Evolutionary conservation across 23 red algal genomes (phyloP), one percentile per base, ranked within the genome.

Genomic region (Gracilaria domingensis): DNA sequence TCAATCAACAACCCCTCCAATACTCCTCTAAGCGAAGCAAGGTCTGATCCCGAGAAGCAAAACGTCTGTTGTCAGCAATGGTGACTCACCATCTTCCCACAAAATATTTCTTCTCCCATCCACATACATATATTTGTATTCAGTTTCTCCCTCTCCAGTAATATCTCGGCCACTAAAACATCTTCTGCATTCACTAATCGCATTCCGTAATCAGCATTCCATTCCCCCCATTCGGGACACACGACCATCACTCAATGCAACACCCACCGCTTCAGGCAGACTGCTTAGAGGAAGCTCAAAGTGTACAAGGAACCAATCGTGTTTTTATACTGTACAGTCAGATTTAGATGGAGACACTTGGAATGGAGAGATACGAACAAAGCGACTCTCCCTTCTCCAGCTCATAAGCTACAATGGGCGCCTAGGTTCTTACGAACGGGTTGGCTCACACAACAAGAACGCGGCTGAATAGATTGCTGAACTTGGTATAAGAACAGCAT

Each of bases 51-150:
- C 5, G 8, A 4, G 16, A 26, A 0, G 69, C 9, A 5, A 75
- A 18, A 47, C 35, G n/a, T 17, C 69, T 18, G 18, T 75, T 75
- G 0, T 44, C 36, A n/a, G n/a, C n/a, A n/a, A n/a, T n/a, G n/a
- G n/a, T n/a, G n/a, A n/a, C n/a, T n/a, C n/a, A 2, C 69, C 69
- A 24, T 18, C 36, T 45, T 75, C 69, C 69, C 69, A 75, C 36
- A 18, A 7, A 23, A 75, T 25, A 44, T n/a, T 25, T 21, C 69
- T 36, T 21, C 14, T 32, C 8, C 1, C 69, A 47, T 25, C 29
- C 12, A 75, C 34, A 47, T 12, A 75, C 69, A 75, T 36, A 36
- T 75, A 75, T 32, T 75, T 75, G 69, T 75, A 75, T 14, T 75
- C 35, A n/a, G 35, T 47, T 20, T 75, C 37, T 1, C 7, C 35